Conservation (phyloP, 1,284 basidiomycete species). For the Ceratobasidium sp. region DNA sequence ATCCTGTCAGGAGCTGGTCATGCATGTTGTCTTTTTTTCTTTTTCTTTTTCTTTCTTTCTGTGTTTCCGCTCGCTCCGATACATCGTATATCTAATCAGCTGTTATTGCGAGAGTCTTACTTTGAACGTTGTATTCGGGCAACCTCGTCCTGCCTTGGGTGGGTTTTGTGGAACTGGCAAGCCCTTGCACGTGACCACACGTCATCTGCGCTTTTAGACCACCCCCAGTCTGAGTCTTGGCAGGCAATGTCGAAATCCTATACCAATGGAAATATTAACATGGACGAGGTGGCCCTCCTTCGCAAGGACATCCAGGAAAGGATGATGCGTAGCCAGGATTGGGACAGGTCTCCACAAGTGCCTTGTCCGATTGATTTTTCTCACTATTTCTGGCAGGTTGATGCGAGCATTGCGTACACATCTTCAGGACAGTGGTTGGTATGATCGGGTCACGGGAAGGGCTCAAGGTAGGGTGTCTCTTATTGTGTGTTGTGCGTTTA, state of each 20-base stretch:
- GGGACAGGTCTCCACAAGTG: conserved; percentile 18
- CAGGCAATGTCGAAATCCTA: conserved; percentile 29
- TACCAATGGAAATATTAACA: background rate
- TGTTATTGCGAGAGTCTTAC: too few relatives aligned
- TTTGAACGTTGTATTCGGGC: too few relatives aligned
- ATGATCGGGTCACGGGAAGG: conserved; percentile 32
- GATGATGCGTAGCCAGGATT: conserved; percentile 40
- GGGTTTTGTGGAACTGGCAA: too few relatives aligned
- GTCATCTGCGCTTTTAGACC: too few relatives aligned
- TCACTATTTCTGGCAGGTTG: background rate
- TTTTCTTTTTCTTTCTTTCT: too few relatives aligned
- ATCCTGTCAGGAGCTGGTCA: too few relatives aligned
- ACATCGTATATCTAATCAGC: too few relatives aligned
- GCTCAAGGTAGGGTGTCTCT: conserved; percentile 24
- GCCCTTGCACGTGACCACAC: too few relatives aligned
- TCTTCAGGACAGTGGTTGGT: conserved; percentile 36
- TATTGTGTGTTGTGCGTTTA: background rate
- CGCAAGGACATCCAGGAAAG: conserved; percentile 37
- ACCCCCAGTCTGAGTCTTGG: background rate
- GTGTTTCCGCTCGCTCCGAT: too few relatives aligned
- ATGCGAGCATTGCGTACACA: conserved; percentile 36
- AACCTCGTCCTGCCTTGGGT: too few relatives aligned
- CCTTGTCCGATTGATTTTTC: too few relatives aligned
- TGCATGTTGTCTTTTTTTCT: too few relatives aligned
- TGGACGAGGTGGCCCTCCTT: conserved; percentile 19